Percentiles rank a stretch among this genome's conserved stretches.
These are phyloP conservation scores for Microdochium trichocladiopsis DNA, from an alignment of 2,329 filamentous ascomycete species.

Conservation along the genomic window DNA sequence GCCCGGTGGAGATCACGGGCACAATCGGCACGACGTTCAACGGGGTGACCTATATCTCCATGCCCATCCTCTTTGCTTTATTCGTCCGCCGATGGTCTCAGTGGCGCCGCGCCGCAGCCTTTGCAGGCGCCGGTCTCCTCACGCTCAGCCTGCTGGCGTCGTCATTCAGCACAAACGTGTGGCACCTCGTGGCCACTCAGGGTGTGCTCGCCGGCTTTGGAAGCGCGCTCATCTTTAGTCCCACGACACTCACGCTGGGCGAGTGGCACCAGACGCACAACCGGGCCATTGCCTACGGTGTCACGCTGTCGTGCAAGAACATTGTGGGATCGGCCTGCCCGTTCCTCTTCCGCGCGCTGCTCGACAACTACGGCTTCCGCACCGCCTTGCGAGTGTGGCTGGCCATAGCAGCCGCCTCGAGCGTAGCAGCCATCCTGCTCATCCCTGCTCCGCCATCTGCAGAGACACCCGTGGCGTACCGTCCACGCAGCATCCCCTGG, in stretches of 20 bases:
- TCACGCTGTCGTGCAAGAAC: constrained; percentile 38
- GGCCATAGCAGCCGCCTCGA: constrained; percentile 23
- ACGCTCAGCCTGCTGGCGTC: constrained; percentile 35
- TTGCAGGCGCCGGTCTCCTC: constrained; percentile 34
- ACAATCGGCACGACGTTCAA: constrained; percentile 46
- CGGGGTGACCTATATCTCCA: constrained; percentile 47
- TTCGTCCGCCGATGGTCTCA: constrained; percentile 37
- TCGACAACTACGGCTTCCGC: constrained; percentile 31
- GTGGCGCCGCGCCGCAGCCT: constrained; percentile 31
- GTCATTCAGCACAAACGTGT: constrained; percentile 31
- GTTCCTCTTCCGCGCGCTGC: constrained; percentile 33
- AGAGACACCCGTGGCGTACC: constrained; percentile 12
- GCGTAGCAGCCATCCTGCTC: constrained; percentile 24
- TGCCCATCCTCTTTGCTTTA: constrained; percentile 42
- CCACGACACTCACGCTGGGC: constrained; percentile 35
- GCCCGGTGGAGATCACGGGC: constrained; percentile 27
- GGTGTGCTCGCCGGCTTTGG: constrained; percentile 34
- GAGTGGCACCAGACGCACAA: constrained; percentile 37
- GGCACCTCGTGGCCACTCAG: constrained; percentile 34
- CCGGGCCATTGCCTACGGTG: constrained; percentile 38
- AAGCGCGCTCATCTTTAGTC: constrained; percentile 37
- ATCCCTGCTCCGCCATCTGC: constrained; percentile 29
- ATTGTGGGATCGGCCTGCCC: constrained; percentile 38
- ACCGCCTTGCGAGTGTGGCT: constrained; percentile 33
- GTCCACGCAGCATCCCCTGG: constrained; percentile 17